Percentiles rank a stretch among this genome's conserved stretches.
phyloP scores from a whole-genome alignment of 805 yeast species.

The Yarrowia sp. region DNA sequence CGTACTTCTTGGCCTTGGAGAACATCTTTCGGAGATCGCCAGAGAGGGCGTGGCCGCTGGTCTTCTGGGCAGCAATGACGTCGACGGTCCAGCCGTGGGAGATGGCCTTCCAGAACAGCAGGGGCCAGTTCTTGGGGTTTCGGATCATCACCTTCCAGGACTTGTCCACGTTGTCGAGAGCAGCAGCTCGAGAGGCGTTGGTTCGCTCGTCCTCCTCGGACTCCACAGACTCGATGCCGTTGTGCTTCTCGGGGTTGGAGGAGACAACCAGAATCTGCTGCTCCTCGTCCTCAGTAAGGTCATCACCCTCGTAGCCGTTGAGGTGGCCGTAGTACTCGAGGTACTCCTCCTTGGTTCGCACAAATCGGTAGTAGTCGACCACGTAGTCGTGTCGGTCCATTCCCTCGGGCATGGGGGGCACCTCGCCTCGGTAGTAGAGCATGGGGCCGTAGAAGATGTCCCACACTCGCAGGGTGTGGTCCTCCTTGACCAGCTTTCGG shows the following conservation, averaged over 20 bases:
- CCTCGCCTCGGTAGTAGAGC: constrained; percentile 62
- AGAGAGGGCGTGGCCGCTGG: constrained; percentile 52
- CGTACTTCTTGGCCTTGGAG: constrained; percentile 66
- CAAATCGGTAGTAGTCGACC: constrained; percentile 63
- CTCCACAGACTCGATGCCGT: constrained; percentile 39
- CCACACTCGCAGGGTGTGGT: constrained; percentile 69
- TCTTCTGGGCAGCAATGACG: constrained; percentile 55
- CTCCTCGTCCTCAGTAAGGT: constrained; percentile 38
- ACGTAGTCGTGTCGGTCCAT: constrained; percentile 50
- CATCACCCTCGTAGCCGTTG: constrained; percentile 40
- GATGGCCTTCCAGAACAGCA: constrained; percentile 56
- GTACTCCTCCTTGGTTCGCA: constrained; percentile 38
- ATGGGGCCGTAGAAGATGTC: constrained; percentile 66
- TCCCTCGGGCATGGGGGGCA: constrained; percentile 73
- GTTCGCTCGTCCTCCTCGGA: constrained; percentile 46
- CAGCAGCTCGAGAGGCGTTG: constrained; percentile 44
- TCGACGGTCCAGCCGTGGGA: constrained; percentile 71
- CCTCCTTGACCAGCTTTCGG: constrained; percentile 65
- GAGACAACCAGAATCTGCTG: constrained; percentile 23
- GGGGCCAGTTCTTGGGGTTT: constrained; percentile 64
- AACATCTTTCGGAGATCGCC: constrained; percentile 61
- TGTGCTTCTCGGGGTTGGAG: constrained; percentile 39
- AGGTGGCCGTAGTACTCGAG: constrained; percentile 34
- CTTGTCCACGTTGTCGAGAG: constrained; percentile 40
- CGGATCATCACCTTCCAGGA: constrained; percentile 41